Evolutionary conservation across 208 protist genomes (phyloP), one percentile per base, ranked within the genome.

Genomic region (Wallacemonas sp.): DNA sequence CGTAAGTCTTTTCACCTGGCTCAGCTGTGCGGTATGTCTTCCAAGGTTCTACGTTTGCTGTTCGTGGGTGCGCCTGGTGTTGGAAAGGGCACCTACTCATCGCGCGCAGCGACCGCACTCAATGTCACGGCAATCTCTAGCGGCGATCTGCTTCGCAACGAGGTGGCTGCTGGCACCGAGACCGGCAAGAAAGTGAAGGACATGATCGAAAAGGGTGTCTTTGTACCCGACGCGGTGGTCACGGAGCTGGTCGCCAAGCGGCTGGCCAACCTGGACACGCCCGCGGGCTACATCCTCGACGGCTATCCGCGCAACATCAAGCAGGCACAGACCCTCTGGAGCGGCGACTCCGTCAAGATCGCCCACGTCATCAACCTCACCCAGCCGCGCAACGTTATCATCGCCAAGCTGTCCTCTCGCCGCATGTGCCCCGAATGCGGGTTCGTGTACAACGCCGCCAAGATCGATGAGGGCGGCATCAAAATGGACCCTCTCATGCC

Each of bases 41-140:
- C 68, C 32, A 74, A 66, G 49, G 56, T 75, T 19, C 49, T 77
- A 49, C 86, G 86, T 36, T 61, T 95, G n/a, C 69, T 95, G 14
- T 87, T 98, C 41, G 75, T 96, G 0, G 93, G 97, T 62, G 92
- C 92, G 9, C 96, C 96, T 3, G 95, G 95, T 30, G 81, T 92
- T 11, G 95, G 95, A 44, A 98, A 98, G 58, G 96, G 95, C 44
- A 98, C 96, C 17, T 94, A 98, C 70, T 92, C 90, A 23, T 68
- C 70, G 4, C 83, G 89, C 6, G 93, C 96, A 11, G 84, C 90
- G 17, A 56, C 71, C 17, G 81, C 88, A 1, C 82, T 91, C 21
- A 72, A 87, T 24, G 90, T 79, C 60, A 72, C 77, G 29, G 86
- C 96, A 49, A 78, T 98, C 57, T 93, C 81, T 27, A 95, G 95